These are phyloP conservation scores for Fusarium beomiforme DNA, from an alignment of 2,329 filamentous ascomycete species.

Conservation along the genomic window DNA sequence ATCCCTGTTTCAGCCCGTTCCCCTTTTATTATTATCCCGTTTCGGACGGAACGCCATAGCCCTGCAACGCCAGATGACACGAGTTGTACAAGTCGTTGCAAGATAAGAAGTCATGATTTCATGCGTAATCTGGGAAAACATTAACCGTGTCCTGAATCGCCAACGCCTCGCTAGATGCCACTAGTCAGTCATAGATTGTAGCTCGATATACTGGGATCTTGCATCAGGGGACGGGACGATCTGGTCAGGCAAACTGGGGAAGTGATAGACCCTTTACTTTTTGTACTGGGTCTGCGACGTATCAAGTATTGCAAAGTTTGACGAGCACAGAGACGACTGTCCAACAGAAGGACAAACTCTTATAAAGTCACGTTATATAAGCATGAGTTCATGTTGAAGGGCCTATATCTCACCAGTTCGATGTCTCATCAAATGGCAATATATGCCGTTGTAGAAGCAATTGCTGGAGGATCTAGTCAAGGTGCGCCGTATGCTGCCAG, in stretches of 20 bases:
- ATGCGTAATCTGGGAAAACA: constrained; percentile 25
- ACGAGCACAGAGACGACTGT: neutral
- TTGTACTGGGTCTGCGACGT: constrained; percentile 12
- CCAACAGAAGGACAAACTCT: neutral
- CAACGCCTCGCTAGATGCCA: neutral
- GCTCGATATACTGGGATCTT: constrained; percentile 33
- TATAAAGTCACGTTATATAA: neutral
- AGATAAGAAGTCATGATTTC: constrained; percentile 13
- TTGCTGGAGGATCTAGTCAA: neutral
- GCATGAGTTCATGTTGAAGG: neutral
- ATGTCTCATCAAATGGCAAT: neutral
- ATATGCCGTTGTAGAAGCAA: neutral
- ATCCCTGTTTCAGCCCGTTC: constrained; percentile 36
- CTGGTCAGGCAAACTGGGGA: constrained; percentile 30
- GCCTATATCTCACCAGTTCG: neutral
- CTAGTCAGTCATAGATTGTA: constrained; percentile 13
- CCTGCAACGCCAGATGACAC: neutral
- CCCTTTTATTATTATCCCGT: constrained; percentile 31
- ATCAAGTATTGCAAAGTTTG: constrained; percentile 20
- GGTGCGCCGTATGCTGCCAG: neutral
- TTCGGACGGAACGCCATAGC: constrained; percentile 5
- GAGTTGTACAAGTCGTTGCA: neutral
- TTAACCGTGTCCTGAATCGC: constrained; percentile 25
- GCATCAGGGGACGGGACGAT: constrained; percentile 38
- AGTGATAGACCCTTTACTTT: constrained; percentile 15